Percentiles rank a stretch among this genome's conserved stretches.
These are phyloP conservation scores for Glonium stellatum DNA, from an alignment of 495 filamentous ascomycete species.

Conservation along the genomic window DNA sequence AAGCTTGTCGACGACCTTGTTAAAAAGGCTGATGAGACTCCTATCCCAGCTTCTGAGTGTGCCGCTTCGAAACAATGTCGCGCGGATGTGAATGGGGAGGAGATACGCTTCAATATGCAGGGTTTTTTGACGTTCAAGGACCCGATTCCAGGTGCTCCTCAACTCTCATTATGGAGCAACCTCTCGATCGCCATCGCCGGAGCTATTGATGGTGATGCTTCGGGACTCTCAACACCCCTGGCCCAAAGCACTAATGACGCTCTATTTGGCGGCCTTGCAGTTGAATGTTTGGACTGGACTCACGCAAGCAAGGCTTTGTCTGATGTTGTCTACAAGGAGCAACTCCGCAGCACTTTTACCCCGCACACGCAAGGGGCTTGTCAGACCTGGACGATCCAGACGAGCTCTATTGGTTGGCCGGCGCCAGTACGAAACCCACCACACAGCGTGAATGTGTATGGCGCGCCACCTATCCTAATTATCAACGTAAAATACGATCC, in stretches of 20 bases:
- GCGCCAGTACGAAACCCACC: too few species aligned
- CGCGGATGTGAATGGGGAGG: too few species aligned
- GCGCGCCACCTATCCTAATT: too few species aligned
- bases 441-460: too few species aligned
- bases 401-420: too few species aligned
- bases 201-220: slow-evolving; percentile 32
- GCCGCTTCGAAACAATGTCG: too few species aligned
- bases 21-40: too few species aligned
- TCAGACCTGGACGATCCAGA: too few species aligned
- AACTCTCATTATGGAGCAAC: slow-evolving; percentile 20
- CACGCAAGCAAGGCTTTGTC: slow-evolving; percentile 22
- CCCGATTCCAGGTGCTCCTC: not conserved
- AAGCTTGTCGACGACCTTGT: too few species aligned
- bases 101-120: slow-evolving; percentile 4
- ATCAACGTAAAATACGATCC: too few species aligned
- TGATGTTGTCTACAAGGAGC: slow-evolving; percentile 27
- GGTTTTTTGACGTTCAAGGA: not conserved
- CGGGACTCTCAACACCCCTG: slow-evolving; percentile 27
- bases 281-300: slow-evolving; percentile 37
- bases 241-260: slow-evolving; percentile 23
- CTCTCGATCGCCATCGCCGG: slow-evolving; percentile 25
- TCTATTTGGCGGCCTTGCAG: slow-evolving; percentile 28
- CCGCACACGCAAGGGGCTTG: too few species aligned
- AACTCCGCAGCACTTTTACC: not conserved
- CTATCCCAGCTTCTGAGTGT: too few species aligned